Conservation (phyloP, 2,329 filamentous ascomycete species). For the Claviceps pazoutovae region DNA sequence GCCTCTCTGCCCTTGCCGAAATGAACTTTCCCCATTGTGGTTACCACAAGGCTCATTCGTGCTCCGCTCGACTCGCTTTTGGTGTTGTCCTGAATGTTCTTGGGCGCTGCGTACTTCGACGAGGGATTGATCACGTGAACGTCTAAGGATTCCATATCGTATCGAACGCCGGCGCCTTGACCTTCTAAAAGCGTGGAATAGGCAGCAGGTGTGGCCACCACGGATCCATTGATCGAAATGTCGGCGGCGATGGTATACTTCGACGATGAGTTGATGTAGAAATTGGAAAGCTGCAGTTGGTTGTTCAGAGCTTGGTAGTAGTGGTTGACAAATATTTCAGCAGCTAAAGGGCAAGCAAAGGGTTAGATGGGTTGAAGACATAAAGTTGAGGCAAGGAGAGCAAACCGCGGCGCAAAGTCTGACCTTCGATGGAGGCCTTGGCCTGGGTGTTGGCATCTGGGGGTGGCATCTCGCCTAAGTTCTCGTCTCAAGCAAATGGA, state of each 20-base stretch:
- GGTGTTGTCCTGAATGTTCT: constrained; percentile 25
- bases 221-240: constrained; percentile 69
- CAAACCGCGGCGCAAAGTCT: neutral
- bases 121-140: constrained; percentile 63
- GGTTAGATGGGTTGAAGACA: neutral
- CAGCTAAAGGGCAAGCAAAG: constrained; percentile 32
- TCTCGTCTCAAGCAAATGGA: neutral
- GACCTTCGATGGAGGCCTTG: constrained; percentile 33
- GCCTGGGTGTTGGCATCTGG: constrained; percentile 30
- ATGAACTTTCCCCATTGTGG: constrained; percentile 58
- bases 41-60: constrained; percentile 57
- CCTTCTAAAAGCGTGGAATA: constrained; percentile 56
- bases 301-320: constrained; percentile 66
- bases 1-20: constrained; percentile 51
- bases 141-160: constrained; percentile 65
- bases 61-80: constrained; percentile 36
- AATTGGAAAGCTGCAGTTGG: constrained; percentile 46
- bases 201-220: constrained; percentile 45
- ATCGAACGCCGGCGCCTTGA: constrained; percentile 44
- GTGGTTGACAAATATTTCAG: constrained; percentile 54
- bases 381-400: neutral
- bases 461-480: constrained; percentile 18
- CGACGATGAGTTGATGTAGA: constrained; percentile 51
- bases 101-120: constrained; percentile 44
- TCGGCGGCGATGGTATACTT: constrained; percentile 43